Base-by-base conservation (phyloP, 768 basidiomycete species). In the Lentinula boryana region DNA sequence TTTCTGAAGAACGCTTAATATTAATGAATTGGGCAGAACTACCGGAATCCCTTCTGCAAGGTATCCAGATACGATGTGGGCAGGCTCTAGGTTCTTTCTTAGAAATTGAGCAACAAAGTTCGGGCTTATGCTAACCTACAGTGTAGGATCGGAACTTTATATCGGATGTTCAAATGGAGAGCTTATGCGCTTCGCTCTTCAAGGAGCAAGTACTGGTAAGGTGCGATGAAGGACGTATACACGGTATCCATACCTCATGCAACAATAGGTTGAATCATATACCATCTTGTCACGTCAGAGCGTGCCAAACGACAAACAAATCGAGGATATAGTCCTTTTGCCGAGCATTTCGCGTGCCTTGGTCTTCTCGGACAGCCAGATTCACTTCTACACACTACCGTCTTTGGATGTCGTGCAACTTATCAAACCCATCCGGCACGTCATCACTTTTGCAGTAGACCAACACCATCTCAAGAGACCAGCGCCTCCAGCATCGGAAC, bases 131-230 rank as follows among this genome's bases (percentile, higher is more conserved):
- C 51, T 27, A 15, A 54, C 38, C 27, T 60, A 12, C 18, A 36
- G 32, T 41, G 16, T 56, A 92, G 91, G 87, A 35, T 86, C 86
- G 44, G 94, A 97, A 67, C 82, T 96, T 27, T 95, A 94, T 65
- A 82, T 93, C 12, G 95, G 93, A 12, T 89, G 89, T 63, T 84
- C 86, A 21, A 92, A 94, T 62, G 93, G 95, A 21, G 85, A 92
- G 64, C 78, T 97, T 7, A 74, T 94, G 38, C 87, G 93, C 46
- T 95, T 89, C 69, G 80, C 87, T 1, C 76, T 91, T 21, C 87
- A 88, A 65, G 80, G 78, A 2, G 84, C 83, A 64, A 77, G 80
- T 63, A 72, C 80, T 23, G 76, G 72, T 65, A 75, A 78, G 66
- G 84, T 84, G 62, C 60, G 78, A 65, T 53, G 27, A 40, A 60